These are phyloP conservation scores for Bocquillonia castaneifolia DNA, from an alignment of 441 rosid genomes.

Conservation along the genomic window DNA sequence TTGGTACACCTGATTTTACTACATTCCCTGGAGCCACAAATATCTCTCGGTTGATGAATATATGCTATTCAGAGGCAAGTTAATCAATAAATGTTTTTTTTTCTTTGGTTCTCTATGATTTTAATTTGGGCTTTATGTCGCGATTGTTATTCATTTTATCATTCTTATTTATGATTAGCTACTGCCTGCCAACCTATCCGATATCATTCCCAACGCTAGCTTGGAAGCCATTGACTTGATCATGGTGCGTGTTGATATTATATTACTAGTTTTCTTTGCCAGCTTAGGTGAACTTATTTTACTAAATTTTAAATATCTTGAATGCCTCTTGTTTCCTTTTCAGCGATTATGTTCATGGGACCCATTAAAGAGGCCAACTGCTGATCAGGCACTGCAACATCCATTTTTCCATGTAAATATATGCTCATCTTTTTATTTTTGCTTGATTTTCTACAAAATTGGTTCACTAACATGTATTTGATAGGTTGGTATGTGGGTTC, in stretches of 20 bases:
- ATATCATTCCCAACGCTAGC: constrained; percentile 74
- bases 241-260: constrained; percentile 41
- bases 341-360: constrained; percentile 92
- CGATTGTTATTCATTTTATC: constrained; percentile 14
- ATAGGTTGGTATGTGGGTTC: constrained; percentile 60
- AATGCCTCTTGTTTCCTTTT: constrained; percentile 22
- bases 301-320: constrained; percentile 17
- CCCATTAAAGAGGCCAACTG: constrained; percentile 82
- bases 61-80: constrained; percentile 60
- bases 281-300: background rate
- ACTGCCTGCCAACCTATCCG: constrained; percentile 49
- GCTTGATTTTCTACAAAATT: constrained; percentile 12
- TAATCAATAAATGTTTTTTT: constrained; percentile 1
- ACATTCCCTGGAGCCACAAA: constrained; percentile 68
- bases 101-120: constrained; percentile 7
- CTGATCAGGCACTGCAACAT: constrained; percentile 80
- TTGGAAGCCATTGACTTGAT: constrained; percentile 80
- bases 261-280: constrained; percentile 1
- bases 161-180: constrained; percentile 39
- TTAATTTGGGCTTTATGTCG: constrained; percentile 3
- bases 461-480: constrained; percentile 25
- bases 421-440: constrained; percentile 10
- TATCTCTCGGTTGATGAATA: constrained; percentile 55
- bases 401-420: constrained; percentile 79
- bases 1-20: constrained; percentile 74